Evolutionary conservation across 2,329 filamentous ascomycete genomes (phyloP), one percentile per base, ranked within the genome.

Genomic region (Talaromyces piceae): DNA sequence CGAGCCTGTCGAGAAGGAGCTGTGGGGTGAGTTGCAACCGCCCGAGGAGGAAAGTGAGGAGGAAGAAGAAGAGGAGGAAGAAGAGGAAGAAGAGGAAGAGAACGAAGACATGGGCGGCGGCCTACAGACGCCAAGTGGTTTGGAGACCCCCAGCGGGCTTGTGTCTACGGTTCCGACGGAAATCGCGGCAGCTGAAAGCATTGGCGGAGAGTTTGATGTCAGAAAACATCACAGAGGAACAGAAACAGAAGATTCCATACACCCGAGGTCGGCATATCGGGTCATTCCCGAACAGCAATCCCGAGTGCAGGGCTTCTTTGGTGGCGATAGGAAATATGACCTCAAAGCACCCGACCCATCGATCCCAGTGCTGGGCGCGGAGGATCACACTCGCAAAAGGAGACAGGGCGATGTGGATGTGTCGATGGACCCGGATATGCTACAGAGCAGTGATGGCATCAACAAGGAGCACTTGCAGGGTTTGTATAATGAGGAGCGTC

Each of bases 401-500:
- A 98, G 96, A 79, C 91, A 87, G 3, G 93, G 91, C 37, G 93
- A 98, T 66, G 81, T 98, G 22, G 93, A 98, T 59, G 86, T 97
- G 25, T 88, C 90, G 22, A 82, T 98, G 56, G 90, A 97, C 61
- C 82, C 88, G 4, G 91, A 97, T 64, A 79, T 86, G 31, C 69
- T 98, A 54, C 82, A 82, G 57, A 77, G 80, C 37, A 80, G 84
- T 54, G 88, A 89, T 59, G 87, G 85, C 41, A 78, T 97, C 62
- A 86, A 80, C 70, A 95, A 91, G 68, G 91, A 95, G 23, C 87
- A 91, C 60, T 68, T 98, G 61, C 81, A 80, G 67, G 83, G 80
- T 62, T 80, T 85, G 64, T 98, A 94, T 63, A 91, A 97, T 53
- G 82, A 77, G 28, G 75, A 82, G 66, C 78, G 79, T 61, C 77